Percentiles rank a stretch among this genome's conserved stretches.
Conservation (phyloP, 116 monocot genomes). For the Posidonia oceanica region DNA sequence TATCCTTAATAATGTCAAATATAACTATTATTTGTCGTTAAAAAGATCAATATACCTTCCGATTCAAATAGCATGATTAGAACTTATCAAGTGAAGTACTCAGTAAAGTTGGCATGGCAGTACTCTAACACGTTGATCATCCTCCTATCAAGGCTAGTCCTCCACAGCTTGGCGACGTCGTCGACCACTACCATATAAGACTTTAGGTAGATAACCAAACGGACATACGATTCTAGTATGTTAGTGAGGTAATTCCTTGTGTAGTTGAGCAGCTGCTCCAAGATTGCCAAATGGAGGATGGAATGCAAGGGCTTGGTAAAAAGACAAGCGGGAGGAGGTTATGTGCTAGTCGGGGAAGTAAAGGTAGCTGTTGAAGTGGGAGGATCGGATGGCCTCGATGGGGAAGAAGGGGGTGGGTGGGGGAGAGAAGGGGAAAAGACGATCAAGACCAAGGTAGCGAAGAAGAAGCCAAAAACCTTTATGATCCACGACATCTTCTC, state of each 20-base stretch:
- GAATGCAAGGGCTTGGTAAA: slow-evolving; percentile 35
- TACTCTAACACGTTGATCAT: slow-evolving; percentile 73
- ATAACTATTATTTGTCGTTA: no score
- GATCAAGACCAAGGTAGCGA: slow-evolving; percentile 38
- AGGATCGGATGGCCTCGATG: slow-evolving; percentile 86
- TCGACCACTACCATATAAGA: slow-evolving; percentile 81
- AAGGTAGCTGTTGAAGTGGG: slow-evolving; percentile 45
- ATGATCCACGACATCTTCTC: slow-evolving; percentile 56
- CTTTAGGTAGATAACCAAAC: slow-evolving; percentile 79
- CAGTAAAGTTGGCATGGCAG: slow-evolving; percentile 93
- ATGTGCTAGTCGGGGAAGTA: slow-evolving; percentile 1
- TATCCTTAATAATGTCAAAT: no score
- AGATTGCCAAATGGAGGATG: slow-evolving; percentile 45
- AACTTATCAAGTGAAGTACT: slow-evolving; percentile 70
- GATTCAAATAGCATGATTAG: slow-evolving; percentile 17
- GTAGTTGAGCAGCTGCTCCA: slow-evolving; percentile 86
- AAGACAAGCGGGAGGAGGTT: slow-evolving; percentile 9
- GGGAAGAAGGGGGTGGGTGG: slow-evolving; percentile 14
- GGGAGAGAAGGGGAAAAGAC: slow-evolving; percentile 79
- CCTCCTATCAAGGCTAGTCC: slow-evolving; percentile 23
- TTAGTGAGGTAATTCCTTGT: slow-evolving; percentile 78
- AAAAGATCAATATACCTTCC: no score
- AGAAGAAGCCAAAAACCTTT: slow-evolving; percentile 62
- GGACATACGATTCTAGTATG: slow-evolving; percentile 47
- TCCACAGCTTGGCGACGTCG: slow-evolving; percentile 63